These are phyloP conservation scores for Schizonepeta tenuifolia DNA, from an alignment of 257 asterid genomes.

Conservation along the genomic window DNA sequence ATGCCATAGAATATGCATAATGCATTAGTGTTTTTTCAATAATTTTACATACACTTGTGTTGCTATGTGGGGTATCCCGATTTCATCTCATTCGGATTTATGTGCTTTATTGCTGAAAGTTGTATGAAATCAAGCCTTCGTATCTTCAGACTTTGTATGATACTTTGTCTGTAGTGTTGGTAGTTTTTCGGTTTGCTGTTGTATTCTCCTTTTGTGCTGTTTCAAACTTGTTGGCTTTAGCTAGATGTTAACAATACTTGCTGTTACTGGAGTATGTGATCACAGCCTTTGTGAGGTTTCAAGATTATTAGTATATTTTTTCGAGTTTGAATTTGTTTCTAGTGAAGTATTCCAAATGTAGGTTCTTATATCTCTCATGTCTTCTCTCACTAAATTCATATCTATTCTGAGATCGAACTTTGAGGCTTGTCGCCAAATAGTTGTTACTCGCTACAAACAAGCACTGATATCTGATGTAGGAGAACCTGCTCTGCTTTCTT, in stretches of 20 bases:
- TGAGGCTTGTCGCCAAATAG: not conserved
- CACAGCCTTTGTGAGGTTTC: not conserved
- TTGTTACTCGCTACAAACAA: not conserved
- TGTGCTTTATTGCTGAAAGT: conserved; percentile 26
- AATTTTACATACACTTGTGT: conserved; percentile 30
- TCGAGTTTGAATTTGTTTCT: not conserved
- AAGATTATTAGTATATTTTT: not conserved
- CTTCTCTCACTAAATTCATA: not conserved
- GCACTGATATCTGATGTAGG: not conserved
- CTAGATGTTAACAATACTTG: not conserved
- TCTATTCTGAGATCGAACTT: not conserved
- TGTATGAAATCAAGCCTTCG: conserved; percentile 8
- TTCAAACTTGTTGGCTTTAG: not conserved
- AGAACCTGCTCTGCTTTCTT: not conserved
- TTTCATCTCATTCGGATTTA: conserved; percentile 30
- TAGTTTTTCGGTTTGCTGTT: conserved; percentile 29
- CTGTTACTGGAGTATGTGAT: not conserved
- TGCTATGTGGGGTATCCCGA: conserved; percentile 38
- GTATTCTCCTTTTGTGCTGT: conserved; percentile 13
- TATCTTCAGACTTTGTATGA: conserved; percentile 9
- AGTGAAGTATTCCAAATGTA: too few relatives aligned
- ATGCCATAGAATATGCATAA: too few relatives aligned
- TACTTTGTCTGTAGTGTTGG: conserved; percentile 29
- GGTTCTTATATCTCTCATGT: not conserved
- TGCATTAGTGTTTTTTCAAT: too few relatives aligned